Evolutionary conservation across 208 protist species (phyloP).

Genomic region (Angomonas desouzai): DNA sequence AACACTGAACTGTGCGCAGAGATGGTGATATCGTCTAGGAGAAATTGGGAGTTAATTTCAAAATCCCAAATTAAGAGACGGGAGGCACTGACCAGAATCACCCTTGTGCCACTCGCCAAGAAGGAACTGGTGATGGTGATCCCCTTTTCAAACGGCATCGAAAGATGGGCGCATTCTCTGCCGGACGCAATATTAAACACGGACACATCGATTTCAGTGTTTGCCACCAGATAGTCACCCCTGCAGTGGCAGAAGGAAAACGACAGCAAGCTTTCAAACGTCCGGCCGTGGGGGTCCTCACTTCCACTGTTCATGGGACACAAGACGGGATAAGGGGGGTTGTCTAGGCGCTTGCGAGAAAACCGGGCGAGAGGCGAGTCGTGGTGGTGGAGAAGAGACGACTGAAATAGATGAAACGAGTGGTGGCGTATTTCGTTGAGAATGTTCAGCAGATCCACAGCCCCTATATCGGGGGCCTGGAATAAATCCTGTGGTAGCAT

Average conservation of each 20-base stretch:
- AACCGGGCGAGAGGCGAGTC: slow-evolving; percentile 38
- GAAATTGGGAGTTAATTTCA: slow-evolving; percentile 43
- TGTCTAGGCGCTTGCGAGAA: slow-evolving; percentile 18
- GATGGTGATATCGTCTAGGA: slow-evolving; percentile 41
- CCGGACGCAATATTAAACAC: slow-evolving; percentile 43
- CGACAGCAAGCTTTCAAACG: slow-evolving; percentile 19
- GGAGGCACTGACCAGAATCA: slow-evolving; percentile 54
- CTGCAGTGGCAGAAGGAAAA: slow-evolving; percentile 39
- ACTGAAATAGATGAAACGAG: slow-evolving; percentile 58
- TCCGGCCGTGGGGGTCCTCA: slow-evolving; percentile 38
- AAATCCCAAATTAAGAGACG: slow-evolving; percentile 76
- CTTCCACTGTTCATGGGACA: slow-evolving; percentile 50
- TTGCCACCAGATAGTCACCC: slow-evolving; percentile 49
- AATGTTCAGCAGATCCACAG: slow-evolving; percentile 26
- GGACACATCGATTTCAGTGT: slow-evolving; percentile 45
- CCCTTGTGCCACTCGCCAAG: slow-evolving; percentile 50
- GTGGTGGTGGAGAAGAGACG: slow-evolving; percentile 41
- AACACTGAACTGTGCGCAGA: slow-evolving; percentile 25
- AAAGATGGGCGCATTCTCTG: slow-evolving; percentile 34
- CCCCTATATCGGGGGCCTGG: not conserved
- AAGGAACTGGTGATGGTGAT: slow-evolving; percentile 51
- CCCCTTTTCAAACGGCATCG: slow-evolving; percentile 60
- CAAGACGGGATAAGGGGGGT: slow-evolving; percentile 55
- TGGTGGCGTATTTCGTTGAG: slow-evolving; percentile 51
- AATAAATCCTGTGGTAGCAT: slow-evolving; percentile 15